Conservation (phyloP, 192 early-diverging fungal genomes). For the Dissophora ornata region DNA sequence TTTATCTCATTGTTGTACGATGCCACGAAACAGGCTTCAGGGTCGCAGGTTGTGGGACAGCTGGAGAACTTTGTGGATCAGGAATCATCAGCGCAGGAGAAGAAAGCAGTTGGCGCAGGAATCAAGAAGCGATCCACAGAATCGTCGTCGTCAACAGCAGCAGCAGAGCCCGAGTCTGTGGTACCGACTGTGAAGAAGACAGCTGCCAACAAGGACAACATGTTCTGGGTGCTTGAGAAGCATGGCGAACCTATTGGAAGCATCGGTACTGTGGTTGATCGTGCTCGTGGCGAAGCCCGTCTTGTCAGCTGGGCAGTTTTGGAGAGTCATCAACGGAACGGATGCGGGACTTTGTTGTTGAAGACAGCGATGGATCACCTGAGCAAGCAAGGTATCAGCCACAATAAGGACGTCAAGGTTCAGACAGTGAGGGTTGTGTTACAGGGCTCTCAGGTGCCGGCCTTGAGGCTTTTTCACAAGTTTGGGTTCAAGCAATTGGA, state of each 20-base stretch:
- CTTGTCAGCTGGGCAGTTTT: slow-evolving; percentile 24
- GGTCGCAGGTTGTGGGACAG: slow-evolving; percentile 14
- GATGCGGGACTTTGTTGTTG: slow-evolving; percentile 29
- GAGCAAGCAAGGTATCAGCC: neutral
- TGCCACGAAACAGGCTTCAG: slow-evolving; percentile 19
- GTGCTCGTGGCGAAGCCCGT: neutral
- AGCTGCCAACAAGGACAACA: slow-evolving; percentile 18
- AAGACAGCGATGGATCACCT: slow-evolving; percentile 38
- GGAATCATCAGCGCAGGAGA: too few relatives aligned
- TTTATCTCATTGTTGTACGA: slow-evolving; percentile 38
- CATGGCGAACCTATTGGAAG: slow-evolving; percentile 7
- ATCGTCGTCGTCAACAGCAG: neutral
- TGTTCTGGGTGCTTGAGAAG: slow-evolving; percentile 37
- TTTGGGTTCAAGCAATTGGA: slow-evolving; percentile 36
- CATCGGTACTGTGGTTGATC: slow-evolving; percentile 30
- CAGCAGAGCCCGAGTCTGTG: neutral
- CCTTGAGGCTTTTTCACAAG: slow-evolving; percentile 40
- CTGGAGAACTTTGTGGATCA: slow-evolving; percentile 30
- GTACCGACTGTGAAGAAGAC: neutral
- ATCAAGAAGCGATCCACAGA: slow-evolving; percentile 15
- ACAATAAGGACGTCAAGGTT: slow-evolving; percentile 10
- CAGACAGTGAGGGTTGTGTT: slow-evolving; percentile 18
- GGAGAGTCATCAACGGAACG: neutral
- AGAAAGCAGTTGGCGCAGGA: too few relatives aligned
- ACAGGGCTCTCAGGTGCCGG: slow-evolving; percentile 33